A percentile compares a stretch with the other conserved stretches of the same genome.
Evolutionary conservation across 148 eudicot genomes (phyloP).

Genomic region (Oxyria digyna): DNA sequence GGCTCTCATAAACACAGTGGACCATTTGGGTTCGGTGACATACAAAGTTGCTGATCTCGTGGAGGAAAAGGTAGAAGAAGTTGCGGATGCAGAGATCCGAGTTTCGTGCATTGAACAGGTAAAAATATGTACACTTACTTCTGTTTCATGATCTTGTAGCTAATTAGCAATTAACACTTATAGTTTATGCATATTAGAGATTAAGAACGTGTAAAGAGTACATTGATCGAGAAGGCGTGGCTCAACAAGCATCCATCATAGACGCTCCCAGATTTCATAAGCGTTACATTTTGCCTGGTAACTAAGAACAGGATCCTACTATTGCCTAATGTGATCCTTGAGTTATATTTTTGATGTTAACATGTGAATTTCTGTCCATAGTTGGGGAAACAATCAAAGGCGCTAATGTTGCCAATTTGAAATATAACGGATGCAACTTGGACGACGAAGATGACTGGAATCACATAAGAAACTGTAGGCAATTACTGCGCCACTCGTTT

Average conservation of each 20-base stretch:
- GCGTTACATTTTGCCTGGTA: constrained; percentile 83
- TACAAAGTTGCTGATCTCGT: constrained; percentile 64
- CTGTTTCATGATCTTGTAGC: background rate
- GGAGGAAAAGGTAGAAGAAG: constrained; percentile 76
- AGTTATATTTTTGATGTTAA: background rate
- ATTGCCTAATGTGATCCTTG: no score
- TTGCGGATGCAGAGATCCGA: constrained; percentile 51
- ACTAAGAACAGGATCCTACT: no score
- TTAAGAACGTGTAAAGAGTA: constrained; percentile 62
- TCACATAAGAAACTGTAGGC: no score
- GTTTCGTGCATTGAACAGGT: constrained; percentile 86
- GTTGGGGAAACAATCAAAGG: constrained; percentile 62
- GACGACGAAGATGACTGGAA: constrained; percentile 73
- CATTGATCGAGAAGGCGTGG: constrained; percentile 60
- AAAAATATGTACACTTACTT: background rate
- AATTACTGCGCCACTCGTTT: no score
- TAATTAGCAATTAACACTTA: no score
- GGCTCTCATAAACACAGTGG: constrained; percentile 87
- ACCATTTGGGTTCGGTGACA: constrained; percentile 82
- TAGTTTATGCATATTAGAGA: constrained; percentile 39
- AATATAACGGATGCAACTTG: constrained; percentile 33
- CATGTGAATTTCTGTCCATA: constrained; percentile 1
- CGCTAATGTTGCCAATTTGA: constrained; percentile 25
- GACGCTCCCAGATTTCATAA: constrained; percentile 69
- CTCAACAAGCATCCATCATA: constrained; percentile 66